Base-by-base conservation (phyloP, 2,329 filamentous ascomycete species). In the Cordyceps tenuipes region DNA sequence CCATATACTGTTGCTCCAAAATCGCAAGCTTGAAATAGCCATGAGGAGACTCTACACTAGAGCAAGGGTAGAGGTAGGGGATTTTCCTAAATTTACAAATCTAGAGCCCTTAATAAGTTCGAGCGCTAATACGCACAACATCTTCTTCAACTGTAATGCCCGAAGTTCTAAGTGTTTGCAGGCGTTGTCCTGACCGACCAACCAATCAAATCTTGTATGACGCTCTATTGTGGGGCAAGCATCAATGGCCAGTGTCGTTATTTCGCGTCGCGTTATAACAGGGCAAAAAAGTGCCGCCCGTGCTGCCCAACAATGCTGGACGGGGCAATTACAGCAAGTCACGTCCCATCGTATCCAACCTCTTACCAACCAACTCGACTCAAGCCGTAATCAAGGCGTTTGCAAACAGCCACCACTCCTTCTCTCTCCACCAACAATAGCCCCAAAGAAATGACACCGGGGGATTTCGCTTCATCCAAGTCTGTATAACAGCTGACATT, bases 311-410 rank as follows among this genome's bases (percentile, higher is more conserved):
- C 19, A 6, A 43, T 12, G 43, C 54, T 46, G 31, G 34, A 43
- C 49, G 52, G 43, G 34, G 54, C 49, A 59, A 59, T 59, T 52
- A 59, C 15, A 39, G 9, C 56, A 31, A 44, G 36, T 53, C 50
- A 53, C 34, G 57, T 51, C 48, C 39, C 15, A 7, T 21, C n/a
- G 6, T 7, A 46, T 9, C n/a, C 8, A 6, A 46, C n/a, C 43
- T 12, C 43, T 7, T 6, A 21, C 43, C 19, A n/a, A 46, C n/a
- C 23, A 23, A 23, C 23, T 21, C 23, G 4, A 23, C 23, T 21
- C 43, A 46, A 19, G 17, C n/a, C 43, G 21, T 46, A 46, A 8
- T 29, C 23, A 23, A 23, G n/a, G 6, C 39, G 15, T n/a, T 41
- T 26, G 19, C 31, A 41, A 44, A 52, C 48, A 31, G n/a, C 41